These are phyloP conservation scores for Trichophaea hybrida DNA, from an alignment of 2,329 filamentous ascomycete genomes.

Conservation along the genomic window DNA sequence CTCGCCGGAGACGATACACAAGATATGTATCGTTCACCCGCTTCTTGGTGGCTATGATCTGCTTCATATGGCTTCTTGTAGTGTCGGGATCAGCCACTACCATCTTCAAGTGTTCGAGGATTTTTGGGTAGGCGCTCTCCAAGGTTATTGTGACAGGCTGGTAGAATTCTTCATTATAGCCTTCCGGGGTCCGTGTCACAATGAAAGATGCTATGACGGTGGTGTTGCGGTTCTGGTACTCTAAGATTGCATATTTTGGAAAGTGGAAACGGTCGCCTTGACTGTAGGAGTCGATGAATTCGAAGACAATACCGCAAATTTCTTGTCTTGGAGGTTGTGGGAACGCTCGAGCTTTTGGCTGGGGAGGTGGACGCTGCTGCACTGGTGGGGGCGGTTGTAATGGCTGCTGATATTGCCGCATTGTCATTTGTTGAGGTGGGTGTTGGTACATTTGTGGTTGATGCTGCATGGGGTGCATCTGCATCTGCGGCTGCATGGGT, in stretches of 20 bases:
- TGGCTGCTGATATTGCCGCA: conserved; percentile 9
- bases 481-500: background rate
- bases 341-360: conserved; percentile 13
- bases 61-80: conserved; percentile 52
- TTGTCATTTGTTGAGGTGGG: conserved; percentile 1
- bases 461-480: conserved; percentile 4
- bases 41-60: conserved; percentile 55
- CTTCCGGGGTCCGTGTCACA: conserved; percentile 56
- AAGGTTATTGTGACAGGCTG: conserved; percentile 54
- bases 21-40: conserved; percentile 52
- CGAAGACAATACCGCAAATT: conserved; percentile 52
- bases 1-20: conserved; percentile 49
- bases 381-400: conserved; percentile 7
- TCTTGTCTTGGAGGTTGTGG: conserved; percentile 38
- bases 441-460: conserved; percentile 8
- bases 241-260: conserved; percentile 62
- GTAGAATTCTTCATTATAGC: conserved; percentile 51
- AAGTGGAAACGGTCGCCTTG: conserved; percentile 66
- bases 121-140: conserved; percentile 40
- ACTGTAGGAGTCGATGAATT: conserved; percentile 41
- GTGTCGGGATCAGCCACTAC: conserved; percentile 50
- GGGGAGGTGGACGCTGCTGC: conserved; percentile 10
- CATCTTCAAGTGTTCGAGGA: conserved; percentile 46
- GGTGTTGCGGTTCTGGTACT: conserved; percentile 43
- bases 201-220: conserved; percentile 62